These are phyloP conservation scores for Jatropha multifida DNA, from an alignment of 441 rosid species.

Conservation along the genomic window DNA sequence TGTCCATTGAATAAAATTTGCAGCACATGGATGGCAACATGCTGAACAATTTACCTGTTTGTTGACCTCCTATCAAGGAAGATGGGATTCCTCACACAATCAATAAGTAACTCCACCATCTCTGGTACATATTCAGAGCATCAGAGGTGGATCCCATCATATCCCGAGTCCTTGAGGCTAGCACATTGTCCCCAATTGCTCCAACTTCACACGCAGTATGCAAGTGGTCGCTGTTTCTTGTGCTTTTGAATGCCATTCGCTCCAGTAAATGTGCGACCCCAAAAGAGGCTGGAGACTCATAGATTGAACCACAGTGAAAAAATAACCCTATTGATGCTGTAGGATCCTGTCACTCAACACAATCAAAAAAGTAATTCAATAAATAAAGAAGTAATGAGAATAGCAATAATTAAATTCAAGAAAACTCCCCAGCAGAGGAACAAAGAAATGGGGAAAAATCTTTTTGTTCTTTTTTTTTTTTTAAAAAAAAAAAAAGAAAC, in stretches of 20 bases:
- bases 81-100: constrained; percentile 78
- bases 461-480: neutral
- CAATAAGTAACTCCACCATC: constrained; percentile 90
- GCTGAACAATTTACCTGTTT: constrained; percentile 53
- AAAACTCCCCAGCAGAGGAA: constrained; percentile 1
- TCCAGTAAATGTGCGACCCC: constrained; percentile 89
- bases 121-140: constrained; percentile 86
- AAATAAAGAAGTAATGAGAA: neutral
- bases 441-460: neutral
- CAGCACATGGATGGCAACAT: neutral
- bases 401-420: neutral
- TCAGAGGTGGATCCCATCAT: constrained; percentile 81
- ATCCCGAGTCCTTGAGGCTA: constrained; percentile 80
- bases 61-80: constrained; percentile 88
- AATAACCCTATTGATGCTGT: constrained; percentile 82
- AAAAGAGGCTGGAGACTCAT: constrained; percentile 64
- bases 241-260: constrained; percentile 87
- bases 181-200: constrained; percentile 81
- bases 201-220: constrained; percentile 86
- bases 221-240: constrained; percentile 69
- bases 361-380: constrained; percentile 16
- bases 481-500: constrained; percentile 28
- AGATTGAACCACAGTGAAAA: constrained; percentile 75
- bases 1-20: neutral
- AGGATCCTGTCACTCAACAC: constrained; percentile 49